Evolutionary conservation across 352 stramenopile genomes (phyloP).

Genomic region (Peronospora tabacina): DNA sequence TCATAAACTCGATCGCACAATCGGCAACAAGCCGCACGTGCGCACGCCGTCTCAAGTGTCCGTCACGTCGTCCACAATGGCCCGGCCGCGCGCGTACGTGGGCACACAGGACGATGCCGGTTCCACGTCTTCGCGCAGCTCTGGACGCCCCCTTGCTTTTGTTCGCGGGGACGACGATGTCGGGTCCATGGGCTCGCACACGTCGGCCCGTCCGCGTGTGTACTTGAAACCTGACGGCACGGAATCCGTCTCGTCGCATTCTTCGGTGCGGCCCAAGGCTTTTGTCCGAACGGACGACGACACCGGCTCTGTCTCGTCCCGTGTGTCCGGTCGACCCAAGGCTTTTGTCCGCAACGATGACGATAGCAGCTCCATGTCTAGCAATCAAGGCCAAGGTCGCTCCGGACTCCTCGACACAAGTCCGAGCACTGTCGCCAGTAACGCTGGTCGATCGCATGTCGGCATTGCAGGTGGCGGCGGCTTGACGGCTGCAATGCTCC

Average conservation of each 20-base stretch:
- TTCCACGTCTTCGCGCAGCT: slow-evolving; percentile 21
- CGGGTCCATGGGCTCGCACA: slow-evolving; percentile 25
- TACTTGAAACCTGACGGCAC: slow-evolving; percentile 3
- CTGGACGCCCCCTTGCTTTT: slow-evolving; percentile 25
- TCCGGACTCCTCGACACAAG: slow-evolving; percentile 17
- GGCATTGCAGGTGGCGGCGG: slow-evolving; percentile 30
- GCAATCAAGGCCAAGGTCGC: slow-evolving; percentile 19
- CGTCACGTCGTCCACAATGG: slow-evolving; percentile 18
- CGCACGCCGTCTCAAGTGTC: slow-evolving; percentile 35
- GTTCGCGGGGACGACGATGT: slow-evolving; percentile 28
- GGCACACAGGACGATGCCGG: slow-evolving; percentile 25
- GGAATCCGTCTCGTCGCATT: slow-evolving; percentile 1
- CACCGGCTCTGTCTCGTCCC: slow-evolving; percentile 22
- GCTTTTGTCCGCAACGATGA: slow-evolving; percentile 27
- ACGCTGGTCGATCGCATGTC: slow-evolving; percentile 20
- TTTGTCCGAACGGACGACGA: slow-evolving; percentile 34
- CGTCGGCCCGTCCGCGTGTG: slow-evolving; percentile 16
- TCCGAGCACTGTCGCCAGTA: slow-evolving; percentile 13
- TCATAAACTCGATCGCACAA: slow-evolving; percentile 73
- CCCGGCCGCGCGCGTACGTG: slow-evolving; percentile 21
- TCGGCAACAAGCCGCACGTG: slow-evolving; percentile 63
- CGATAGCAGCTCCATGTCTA: slow-evolving; percentile 27
- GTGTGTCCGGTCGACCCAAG: slow-evolving; percentile 18
- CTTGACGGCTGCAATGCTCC: slow-evolving; percentile 34
- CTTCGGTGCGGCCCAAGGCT: slow-evolving; percentile 17